Evolutionary conservation across 2,329 filamentous ascomycete genomes (phyloP).

Genomic region (Talaromyces sp.): DNA sequence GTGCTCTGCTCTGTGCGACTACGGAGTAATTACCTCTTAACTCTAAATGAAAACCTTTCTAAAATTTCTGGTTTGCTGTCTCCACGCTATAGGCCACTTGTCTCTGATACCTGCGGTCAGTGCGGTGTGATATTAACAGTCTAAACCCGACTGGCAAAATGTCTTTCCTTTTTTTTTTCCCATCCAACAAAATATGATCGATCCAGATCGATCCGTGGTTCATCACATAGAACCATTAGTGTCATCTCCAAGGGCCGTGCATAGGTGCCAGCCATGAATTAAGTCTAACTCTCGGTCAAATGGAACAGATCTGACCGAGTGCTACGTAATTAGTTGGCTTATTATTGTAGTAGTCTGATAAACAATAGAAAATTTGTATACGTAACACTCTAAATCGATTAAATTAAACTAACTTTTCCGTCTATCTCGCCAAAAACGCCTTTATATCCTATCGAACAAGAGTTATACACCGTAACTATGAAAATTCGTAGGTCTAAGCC

Average conservation of each 20-base stretch:
- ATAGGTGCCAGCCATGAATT: background rate
- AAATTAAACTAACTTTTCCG: background rate
- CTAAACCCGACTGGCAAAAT: background rate
- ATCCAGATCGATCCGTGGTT: background rate
- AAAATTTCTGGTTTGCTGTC: background rate
- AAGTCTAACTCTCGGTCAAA: background rate
- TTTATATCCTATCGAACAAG: background rate
- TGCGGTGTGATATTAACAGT: background rate
- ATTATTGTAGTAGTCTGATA: background rate
- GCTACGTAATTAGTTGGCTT: too few species aligned
- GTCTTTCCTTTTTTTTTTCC: background rate
- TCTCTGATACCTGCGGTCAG: background rate
- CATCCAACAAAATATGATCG: background rate
- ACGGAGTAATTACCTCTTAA: too few species aligned
- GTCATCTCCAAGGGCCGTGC: background rate
- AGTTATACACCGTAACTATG: background rate
- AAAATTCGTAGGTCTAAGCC: background rate
- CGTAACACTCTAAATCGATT: background rate
- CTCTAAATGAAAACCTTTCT: background rate
- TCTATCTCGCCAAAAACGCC: background rate
- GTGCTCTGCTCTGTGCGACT: background rate
- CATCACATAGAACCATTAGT: background rate
- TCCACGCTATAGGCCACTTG: background rate
- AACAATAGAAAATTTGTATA: background rate
- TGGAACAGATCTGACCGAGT: background rate